Evolutionary conservation across 495 filamentous ascomycete genomes (phyloP), one percentile per base, ranked within the genome.

Genomic region (Parathielavia hyrcaniae): DNA sequence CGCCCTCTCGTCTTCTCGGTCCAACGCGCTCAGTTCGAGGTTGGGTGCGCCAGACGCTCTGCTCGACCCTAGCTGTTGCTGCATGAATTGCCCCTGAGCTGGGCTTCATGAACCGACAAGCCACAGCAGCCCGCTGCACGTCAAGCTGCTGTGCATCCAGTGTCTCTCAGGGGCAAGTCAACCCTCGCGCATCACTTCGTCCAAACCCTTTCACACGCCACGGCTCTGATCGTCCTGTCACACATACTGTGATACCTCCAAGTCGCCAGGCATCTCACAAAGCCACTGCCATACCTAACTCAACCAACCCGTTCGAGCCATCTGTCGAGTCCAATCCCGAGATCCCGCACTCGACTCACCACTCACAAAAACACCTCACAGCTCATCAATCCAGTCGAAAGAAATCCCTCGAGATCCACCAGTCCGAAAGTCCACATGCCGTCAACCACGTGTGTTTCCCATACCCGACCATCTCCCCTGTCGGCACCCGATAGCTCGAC

Each of bases 111-210:
- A 10, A 11, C 34, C 20, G 40, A 23, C 44, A 13, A 20, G 36
- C 41, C 53, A 39, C 38, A 45, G 50, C 50, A 30, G 19, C 39
- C 46, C 30, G 20, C 52, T 26, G 44, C 51, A 41, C 47, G 60
- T 43, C 50, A 41, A 32, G 22, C 12, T 38, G 50, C 50, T n/a
- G 26, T 58, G 55, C 50, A 44, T 48, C 44, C 40, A 44, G 9
- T 50, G 46, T 35, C 46, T 26, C 36, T 5, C 53, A 14, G 14
- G 22, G 35, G 35, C 46, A 57, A 39, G 26, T 30, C 26, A 30
- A 30, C 26, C 6, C 26, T 30, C 26, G 6, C 26, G 26, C 26
- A 30, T 2, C 26, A 30, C 26, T 30, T 30, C 22, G 11, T 11
- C 16, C 53, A 46, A 11, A 8, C 41, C 38, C 17, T 22, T 44